These are phyloP conservation scores for Primulina huaijiensis DNA, from an alignment of 257 asterid species.

Conservation along the genomic window DNA sequence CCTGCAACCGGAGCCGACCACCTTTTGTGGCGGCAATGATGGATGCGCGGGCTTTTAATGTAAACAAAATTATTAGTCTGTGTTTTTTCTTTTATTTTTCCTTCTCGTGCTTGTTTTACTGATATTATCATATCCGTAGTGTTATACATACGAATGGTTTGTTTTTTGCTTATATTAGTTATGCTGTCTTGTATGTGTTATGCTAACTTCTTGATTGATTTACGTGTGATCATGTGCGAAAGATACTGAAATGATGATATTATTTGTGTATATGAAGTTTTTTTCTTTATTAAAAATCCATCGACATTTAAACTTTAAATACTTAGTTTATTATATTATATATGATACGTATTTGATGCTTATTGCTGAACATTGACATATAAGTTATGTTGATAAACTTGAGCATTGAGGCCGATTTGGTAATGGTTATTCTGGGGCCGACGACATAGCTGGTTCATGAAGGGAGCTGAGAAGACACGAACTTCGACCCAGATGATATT, in stretches of 20 bases:
- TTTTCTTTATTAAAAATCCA: too few relatives aligned
- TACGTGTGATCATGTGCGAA: not conserved
- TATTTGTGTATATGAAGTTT: too few relatives aligned
- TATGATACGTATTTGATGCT: not conserved
- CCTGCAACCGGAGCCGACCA: slow-evolving; percentile 49
- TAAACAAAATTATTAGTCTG: not conserved
- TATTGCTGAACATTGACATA: not conserved
- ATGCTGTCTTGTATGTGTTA: too few relatives aligned
- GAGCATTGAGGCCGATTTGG: not conserved
- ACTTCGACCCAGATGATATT: not conserved
- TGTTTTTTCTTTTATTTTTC: not conserved
- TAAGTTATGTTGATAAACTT: not conserved
- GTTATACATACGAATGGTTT: too few relatives aligned
- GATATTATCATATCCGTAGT: not conserved
- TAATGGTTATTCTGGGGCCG: not conserved
- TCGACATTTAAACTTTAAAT: too few relatives aligned
- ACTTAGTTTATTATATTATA: not conserved
- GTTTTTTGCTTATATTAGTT: too few relatives aligned
- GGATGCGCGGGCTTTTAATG: slow-evolving; percentile 49
- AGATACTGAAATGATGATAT: not conserved
- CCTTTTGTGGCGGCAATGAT: slow-evolving; percentile 33
- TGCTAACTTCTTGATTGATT: not conserved
- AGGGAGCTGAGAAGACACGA: not conserved
- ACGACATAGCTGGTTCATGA: not conserved
- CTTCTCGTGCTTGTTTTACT: not conserved